Conservation (phyloP, 2,329 filamentous ascomycete genomes). For the Didymella glomerata region DNA sequence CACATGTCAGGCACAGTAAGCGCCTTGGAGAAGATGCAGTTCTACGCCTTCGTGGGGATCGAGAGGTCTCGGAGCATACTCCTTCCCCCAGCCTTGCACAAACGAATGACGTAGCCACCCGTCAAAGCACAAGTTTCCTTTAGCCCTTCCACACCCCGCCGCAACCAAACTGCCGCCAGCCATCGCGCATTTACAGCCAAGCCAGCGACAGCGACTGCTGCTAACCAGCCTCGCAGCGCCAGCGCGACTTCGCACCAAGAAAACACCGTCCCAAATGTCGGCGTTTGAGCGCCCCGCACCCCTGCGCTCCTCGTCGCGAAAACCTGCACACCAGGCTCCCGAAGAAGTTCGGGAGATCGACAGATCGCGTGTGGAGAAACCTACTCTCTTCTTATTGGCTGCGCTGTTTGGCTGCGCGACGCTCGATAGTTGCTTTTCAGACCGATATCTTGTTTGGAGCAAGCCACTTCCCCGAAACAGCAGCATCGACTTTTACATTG, state of each 20-base stretch:
- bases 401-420: neutral
- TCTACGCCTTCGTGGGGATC: neutral
- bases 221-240: neutral
- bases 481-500: neutral
- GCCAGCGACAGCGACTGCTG: no score
- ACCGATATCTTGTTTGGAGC: neutral
- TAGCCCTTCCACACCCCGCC: neutral
- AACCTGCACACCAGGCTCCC: neutral
- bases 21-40: neutral
- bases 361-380: slow-evolving; percentile 14
- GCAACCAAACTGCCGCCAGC: neutral
- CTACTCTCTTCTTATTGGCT: neutral
- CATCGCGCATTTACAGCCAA: neutral
- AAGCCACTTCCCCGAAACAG: slow-evolving; percentile 4
- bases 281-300: neutral
- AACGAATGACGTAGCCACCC: slow-evolving; percentile 1
- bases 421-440: slow-evolving; percentile 1
- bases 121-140: neutral
- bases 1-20: neutral
- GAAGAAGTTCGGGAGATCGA: slow-evolving; percentile 30
- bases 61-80: neutral
- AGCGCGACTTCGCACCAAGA: slow-evolving; percentile 2
- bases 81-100: neutral
- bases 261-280: slow-evolving; percentile 3
- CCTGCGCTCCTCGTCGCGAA: slow-evolving; percentile 1